These are phyloP conservation scores for Pythium chondricola DNA, from an alignment of 352 stramenopile genomes.

Conservation along the genomic window DNA sequence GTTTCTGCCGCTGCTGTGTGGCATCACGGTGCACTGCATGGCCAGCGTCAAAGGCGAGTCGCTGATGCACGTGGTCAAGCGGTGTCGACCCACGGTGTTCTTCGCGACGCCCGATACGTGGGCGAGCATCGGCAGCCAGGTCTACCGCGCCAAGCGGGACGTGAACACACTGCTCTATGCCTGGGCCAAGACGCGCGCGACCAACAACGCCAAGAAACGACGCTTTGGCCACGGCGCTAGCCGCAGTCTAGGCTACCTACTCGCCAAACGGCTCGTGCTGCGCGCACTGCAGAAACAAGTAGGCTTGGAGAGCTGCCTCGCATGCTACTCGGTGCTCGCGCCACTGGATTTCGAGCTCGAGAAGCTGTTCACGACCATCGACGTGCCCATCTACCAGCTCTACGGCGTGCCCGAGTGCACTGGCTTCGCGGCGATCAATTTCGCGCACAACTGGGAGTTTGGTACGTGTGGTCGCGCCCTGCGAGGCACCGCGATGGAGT, in stretches of 20 bases:
- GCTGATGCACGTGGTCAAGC: slow-evolving; percentile 46
- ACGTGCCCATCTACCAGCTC: slow-evolving; percentile 77
- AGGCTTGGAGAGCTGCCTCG: slow-evolving; percentile 61
- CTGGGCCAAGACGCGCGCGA: slow-evolving; percentile 75
- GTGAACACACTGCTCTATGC: slow-evolving; percentile 62
- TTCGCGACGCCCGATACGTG: slow-evolving; percentile 75
- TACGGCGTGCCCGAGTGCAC: slow-evolving; percentile 60
- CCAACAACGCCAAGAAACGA: slow-evolving; percentile 75
- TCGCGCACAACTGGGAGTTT: slow-evolving; percentile 65
- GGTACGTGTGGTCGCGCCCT: slow-evolving; percentile 59
- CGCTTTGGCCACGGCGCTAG: slow-evolving; percentile 43
- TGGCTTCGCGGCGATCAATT: slow-evolving; percentile 70
- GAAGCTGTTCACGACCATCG: slow-evolving; percentile 77
- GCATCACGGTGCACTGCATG: slow-evolving; percentile 54
- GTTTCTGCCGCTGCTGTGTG: slow-evolving; percentile 61
- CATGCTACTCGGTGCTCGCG: slow-evolving; percentile 72
- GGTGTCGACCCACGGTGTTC: slow-evolving; percentile 61
- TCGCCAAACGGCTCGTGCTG: slow-evolving; percentile 74
- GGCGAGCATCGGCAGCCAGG: slow-evolving; percentile 55
- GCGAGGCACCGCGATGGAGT: slow-evolving; percentile 45
- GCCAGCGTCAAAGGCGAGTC: slow-evolving; percentile 29
- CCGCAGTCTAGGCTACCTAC: slow-evolving; percentile 66
- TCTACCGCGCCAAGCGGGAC: slow-evolving; percentile 69
- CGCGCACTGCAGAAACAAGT: slow-evolving; percentile 78
- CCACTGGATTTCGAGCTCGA: slow-evolving; percentile 77